phyloP scores from a whole-genome alignment of 805 yeast species.

The Lipomyces starkeyi region DNA sequence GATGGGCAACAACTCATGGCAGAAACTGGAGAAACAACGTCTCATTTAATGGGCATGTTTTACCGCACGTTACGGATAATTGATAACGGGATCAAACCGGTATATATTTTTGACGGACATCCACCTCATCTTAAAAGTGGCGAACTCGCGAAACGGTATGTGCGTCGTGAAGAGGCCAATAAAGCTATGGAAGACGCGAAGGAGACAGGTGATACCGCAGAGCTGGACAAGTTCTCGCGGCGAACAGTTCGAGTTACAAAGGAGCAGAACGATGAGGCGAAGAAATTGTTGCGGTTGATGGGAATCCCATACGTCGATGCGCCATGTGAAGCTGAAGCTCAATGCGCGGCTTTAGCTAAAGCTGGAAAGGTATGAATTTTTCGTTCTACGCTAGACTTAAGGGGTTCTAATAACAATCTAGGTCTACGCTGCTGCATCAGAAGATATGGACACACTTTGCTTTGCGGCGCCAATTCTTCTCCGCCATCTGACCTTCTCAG shows the following conservation, averaged over 20 bases:
- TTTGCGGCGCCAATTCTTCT: slow-evolving; percentile 83
- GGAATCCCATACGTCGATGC: slow-evolving; percentile 94
- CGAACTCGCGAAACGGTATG: slow-evolving; percentile 84
- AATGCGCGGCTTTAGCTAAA: slow-evolving; percentile 90
- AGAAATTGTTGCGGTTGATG: slow-evolving; percentile 78
- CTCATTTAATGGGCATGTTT: slow-evolving; percentile 96
- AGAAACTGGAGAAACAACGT: slow-evolving; percentile 88
- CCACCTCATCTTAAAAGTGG: slow-evolving; percentile 96
- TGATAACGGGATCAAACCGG: slow-evolving; percentile 93
- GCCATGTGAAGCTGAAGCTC: slow-evolving; percentile 99
- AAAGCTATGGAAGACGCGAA: slow-evolving; percentile 74
- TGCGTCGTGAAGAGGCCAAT: slow-evolving; percentile 81
- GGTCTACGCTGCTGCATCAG: slow-evolving; percentile 93
- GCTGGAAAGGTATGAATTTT: slow-evolving; percentile 66
- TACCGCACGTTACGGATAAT: slow-evolving; percentile 90
- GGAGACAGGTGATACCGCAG: slow-evolving; percentile 81
- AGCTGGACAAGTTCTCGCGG: slow-evolving; percentile 75
- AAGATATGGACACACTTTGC: slow-evolving; percentile 98
- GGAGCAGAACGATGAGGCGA: slow-evolving; percentile 95
- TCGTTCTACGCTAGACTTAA: not conserved
- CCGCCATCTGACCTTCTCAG: slow-evolving; percentile 91
- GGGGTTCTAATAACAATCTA: not conserved
- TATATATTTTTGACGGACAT: slow-evolving; percentile 96
- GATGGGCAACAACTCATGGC: slow-evolving; percentile 93
- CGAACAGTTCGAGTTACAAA: slow-evolving; percentile 86